Conservation (phyloP, 1,284 basidiomycete species). For the Farysia itapuensis region DNA sequence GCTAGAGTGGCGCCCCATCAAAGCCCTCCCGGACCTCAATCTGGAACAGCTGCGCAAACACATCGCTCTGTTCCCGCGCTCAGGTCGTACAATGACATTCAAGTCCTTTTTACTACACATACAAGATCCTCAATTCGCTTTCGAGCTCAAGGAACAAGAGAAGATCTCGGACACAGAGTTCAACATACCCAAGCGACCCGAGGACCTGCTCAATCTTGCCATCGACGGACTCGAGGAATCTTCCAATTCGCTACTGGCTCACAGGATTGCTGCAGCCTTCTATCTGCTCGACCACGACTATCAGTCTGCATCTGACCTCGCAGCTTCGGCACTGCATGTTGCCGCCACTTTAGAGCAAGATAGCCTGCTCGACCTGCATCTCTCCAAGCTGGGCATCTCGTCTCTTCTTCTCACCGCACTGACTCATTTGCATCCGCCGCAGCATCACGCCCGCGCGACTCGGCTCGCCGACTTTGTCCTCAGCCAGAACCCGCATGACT, state of each 20-base stretch:
- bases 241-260: constrained; percentile 71
- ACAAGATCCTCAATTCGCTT: constrained; percentile 42
- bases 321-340: constrained; percentile 22
- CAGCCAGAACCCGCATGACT: constrained; percentile 67
- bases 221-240: constrained; percentile 66
- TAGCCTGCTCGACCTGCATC: constrained; percentile 72
- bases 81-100: constrained; percentile 35
- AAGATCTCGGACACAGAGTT: constrained; percentile 32
- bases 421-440: constrained; percentile 83
- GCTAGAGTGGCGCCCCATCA: constrained; percentile 75
- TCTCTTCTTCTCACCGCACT: constrained; percentile 72
- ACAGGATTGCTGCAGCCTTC: constrained; percentile 72
- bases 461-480: constrained; percentile 75
- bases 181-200: constrained; percentile 3
- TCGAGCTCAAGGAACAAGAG: constrained; percentile 28
- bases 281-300: constrained; percentile 77
- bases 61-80: constrained; percentile 70
- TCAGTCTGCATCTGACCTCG: constrained; percentile 52
- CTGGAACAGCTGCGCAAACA: constrained; percentile 69
- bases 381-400: constrained; percentile 72
- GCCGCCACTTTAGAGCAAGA: constrained; percentile 46
- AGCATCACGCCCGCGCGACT: constrained; percentile 79
- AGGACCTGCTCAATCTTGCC: constrained; percentile 47
- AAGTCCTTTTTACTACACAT: constrained; percentile 38
- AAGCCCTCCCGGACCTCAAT: constrained; percentile 72